Evolutionary conservation across 345 rosid genomes (phyloP).

Genomic region (Schrenkiella parvula): DNA sequence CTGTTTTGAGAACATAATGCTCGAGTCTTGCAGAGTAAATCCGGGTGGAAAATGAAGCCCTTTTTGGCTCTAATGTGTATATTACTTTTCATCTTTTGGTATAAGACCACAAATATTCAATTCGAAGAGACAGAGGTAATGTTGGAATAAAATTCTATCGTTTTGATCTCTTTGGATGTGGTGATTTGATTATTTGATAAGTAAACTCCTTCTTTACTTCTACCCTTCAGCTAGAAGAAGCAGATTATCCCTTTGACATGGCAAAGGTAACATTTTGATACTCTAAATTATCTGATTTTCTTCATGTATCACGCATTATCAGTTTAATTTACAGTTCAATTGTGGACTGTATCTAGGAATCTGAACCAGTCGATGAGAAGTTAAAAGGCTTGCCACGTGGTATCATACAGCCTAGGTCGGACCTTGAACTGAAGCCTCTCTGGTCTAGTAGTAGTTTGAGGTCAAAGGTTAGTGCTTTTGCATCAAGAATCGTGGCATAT

Average conservation of each 20-base stretch:
- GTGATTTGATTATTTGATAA: conserved; percentile 2
- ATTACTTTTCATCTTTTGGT: conserved; percentile 77
- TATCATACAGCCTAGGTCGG: conserved; percentile 60
- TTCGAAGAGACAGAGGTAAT: conserved; percentile 69
- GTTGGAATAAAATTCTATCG: not conserved
- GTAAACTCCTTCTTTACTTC: conserved; percentile 3
- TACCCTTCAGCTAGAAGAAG: conserved; percentile 58
- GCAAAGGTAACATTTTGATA: conserved; percentile 43
- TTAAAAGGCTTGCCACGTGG: conserved; percentile 68
- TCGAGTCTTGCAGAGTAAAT: conserved; percentile 49
- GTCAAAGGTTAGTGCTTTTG: conserved; percentile 60
- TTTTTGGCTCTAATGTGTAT: conserved; percentile 66
- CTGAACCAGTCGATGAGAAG: conserved; percentile 36
- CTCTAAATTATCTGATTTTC: not conserved
- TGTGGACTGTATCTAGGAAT: conserved; percentile 40
- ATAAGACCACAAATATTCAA: conserved; percentile 74
- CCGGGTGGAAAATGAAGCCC: conserved; percentile 66
- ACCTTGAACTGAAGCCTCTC: conserved; percentile 82
- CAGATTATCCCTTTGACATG: conserved; percentile 49
- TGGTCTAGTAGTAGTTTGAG: conserved; percentile 71
- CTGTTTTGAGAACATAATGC: not conserved
- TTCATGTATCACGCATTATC: not conserved
- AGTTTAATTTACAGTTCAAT: not conserved
- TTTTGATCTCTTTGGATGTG: not conserved
- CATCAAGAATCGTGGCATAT: not conserved